Evolutionary conservation across 176 grass and related monocot genomes (phyloP).

Genomic region (Phyllostachys edulis): DNA sequence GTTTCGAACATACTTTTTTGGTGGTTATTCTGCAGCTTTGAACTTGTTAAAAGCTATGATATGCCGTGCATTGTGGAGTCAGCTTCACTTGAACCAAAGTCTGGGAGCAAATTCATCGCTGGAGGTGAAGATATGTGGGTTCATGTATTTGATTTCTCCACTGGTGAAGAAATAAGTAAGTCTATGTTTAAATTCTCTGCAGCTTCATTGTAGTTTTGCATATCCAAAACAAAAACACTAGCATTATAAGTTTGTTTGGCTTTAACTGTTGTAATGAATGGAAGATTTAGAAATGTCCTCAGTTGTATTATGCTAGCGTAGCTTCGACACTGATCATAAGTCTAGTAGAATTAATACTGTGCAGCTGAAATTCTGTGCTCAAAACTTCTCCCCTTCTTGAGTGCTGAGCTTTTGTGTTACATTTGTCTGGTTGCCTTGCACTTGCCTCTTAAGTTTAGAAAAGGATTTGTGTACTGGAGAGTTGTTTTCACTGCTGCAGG

Average conservation of each 20-base stretch:
- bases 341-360: not conserved
- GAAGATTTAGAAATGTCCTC: not conserved
- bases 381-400: slow-evolving; percentile 16
- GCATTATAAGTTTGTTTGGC: not conserved
- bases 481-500: not conserved
- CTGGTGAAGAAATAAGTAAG: slow-evolving; percentile 94
- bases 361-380: not conserved
- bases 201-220: not conserved
- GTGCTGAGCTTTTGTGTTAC: not conserved
- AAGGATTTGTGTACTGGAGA: not conserved
- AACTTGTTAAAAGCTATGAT: slow-evolving; percentile 91
- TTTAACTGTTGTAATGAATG: not conserved
- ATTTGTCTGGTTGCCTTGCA: not conserved
- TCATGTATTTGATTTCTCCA: slow-evolving; percentile 88
- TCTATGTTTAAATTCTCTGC: not conserved
- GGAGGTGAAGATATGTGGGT: slow-evolving; percentile 99
- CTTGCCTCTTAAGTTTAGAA: not conserved
- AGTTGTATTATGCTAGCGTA: not conserved
- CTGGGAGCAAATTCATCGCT: slow-evolving; percentile 79
- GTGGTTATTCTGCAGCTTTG: slow-evolving; percentile 61
- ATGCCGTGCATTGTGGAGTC: slow-evolving; percentile 95
- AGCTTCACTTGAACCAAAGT: slow-evolving; percentile 89
- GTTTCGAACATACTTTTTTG: not conserved
- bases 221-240: not conserved
- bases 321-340: not conserved